Evolutionary conservation across 1,139 yeast genomes (phyloP).

Genomic region (Candida anutae): DNA sequence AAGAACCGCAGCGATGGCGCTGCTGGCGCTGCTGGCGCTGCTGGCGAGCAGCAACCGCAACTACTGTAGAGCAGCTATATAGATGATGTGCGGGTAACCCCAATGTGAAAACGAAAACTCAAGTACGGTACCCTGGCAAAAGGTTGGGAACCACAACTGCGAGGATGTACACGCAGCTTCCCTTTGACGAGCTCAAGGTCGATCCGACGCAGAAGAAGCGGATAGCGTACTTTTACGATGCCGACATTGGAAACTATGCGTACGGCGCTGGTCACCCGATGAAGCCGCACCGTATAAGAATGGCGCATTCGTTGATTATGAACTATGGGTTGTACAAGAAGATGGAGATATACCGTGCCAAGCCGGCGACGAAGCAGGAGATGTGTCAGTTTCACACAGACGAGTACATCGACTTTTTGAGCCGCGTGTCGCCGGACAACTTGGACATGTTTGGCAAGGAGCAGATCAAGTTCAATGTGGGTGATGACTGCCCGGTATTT

Average conservation of each 20-base stretch:
- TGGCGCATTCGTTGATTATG: conserved; percentile 97
- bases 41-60: too few relatives aligned
- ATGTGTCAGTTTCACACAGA: conserved; percentile 99
- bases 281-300: conserved; percentile 98
- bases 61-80: not conserved
- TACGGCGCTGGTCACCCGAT: conserved; percentile 98
- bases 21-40: too few relatives aligned
- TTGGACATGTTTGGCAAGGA: conserved; percentile 87
- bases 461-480: conserved; percentile 90
- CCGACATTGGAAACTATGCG: conserved; percentile 95
- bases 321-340: conserved; percentile 93
- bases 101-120: not conserved
- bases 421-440: conserved; percentile 92
- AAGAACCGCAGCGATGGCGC: too few relatives aligned
- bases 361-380: conserved; percentile 97
- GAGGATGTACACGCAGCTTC: conserved; percentile 34
- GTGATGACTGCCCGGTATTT: conserved; percentile 95
- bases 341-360: conserved; percentile 95
- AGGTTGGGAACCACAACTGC: not conserved
- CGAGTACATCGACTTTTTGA: conserved; percentile 89
- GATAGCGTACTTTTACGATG: conserved; percentile 43
- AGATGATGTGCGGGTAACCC: not conserved
- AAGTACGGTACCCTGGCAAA: not conserved
- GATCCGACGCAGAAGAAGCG: conserved; percentile 35
- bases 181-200: conserved; percentile 40